Conservation (phyloP, 1,139 yeast species). For the Nakaseomyces bracarensis region DNA sequence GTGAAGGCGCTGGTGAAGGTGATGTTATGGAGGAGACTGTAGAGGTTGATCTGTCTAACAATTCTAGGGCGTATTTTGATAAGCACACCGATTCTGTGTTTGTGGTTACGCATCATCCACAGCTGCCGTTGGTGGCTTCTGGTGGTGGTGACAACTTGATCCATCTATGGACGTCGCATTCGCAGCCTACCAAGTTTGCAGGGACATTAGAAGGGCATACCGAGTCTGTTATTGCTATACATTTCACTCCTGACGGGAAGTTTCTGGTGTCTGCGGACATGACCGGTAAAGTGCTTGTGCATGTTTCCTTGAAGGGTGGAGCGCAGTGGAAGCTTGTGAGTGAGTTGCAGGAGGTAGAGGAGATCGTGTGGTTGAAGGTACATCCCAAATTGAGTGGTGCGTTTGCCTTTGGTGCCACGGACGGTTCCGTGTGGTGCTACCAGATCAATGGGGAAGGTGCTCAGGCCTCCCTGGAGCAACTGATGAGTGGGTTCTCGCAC, state of each 20-base stretch:
- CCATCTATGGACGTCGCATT: conserved; percentile 84
- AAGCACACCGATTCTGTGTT: conserved; percentile 79
- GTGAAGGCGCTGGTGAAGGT: conserved; percentile 24
- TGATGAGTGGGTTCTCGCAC: conserved; percentile 77
- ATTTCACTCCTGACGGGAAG: conserved; percentile 74
- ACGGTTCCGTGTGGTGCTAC: conserved; percentile 94
- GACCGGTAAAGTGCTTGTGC: conserved; percentile 78
- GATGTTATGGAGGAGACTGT: conserved; percentile 31
- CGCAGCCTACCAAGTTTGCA: conserved; percentile 72
- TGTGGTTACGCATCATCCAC: conserved; percentile 70
- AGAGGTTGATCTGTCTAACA: conserved; percentile 74
- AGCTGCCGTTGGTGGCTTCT: conserved; percentile 69
- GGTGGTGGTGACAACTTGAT: conserved; percentile 92
- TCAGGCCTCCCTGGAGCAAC: conserved; percentile 44
- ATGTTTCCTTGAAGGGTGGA: conserved; percentile 63
- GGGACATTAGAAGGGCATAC: conserved; percentile 67
- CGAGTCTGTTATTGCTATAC: conserved; percentile 81
- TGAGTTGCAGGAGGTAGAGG: conserved; percentile 81
- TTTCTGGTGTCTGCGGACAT: conserved; percentile 85
- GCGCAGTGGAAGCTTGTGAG: conserved; percentile 70
- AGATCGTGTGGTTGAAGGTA: conserved; percentile 62
- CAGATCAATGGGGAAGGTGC: conserved; percentile 52
- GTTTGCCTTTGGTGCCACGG: conserved; percentile 90
- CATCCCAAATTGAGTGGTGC: conserved; percentile 68
- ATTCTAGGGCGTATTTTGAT: conserved; percentile 84